Evolutionary conservation across 1,139 yeast species (phyloP), one percentile per base, ranked within the genome.

Genomic region (Candida tunisiensis): DNA sequence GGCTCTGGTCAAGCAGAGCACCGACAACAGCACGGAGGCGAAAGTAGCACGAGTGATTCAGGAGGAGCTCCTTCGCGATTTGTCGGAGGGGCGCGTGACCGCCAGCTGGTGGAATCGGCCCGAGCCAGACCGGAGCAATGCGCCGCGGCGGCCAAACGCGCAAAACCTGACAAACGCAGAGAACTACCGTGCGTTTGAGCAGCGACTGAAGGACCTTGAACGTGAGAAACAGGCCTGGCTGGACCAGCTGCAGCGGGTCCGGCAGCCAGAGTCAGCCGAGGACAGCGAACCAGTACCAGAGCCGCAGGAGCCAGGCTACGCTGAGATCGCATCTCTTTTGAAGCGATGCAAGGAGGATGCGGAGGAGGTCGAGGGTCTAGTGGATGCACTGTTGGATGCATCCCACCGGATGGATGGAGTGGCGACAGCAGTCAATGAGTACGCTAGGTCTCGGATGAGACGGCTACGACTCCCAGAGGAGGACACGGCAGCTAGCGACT

Each of bases 21-120:
- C n/a, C n/a, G n/a, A n/a, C n/a, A n/a, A n/a, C n/a, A n/a, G n/a
- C n/a, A n/a, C n/a, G n/a, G n/a, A n/a, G n/a, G n/a, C n/a, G n/a
- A n/a, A n/a, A n/a, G n/a, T 47, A 21, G 78, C 85, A 8, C 64
- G 69, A 33, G 69, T 69, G 3, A 69, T 78, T 22, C 65, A 71
- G 41, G 78, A 74, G 31, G 83, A 74, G 40, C 44, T 75, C 8
- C 50, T 74, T 6, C 52, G 62, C 20, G 82, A 71, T 39, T 49
- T 77, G 31, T 54, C 60, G 15, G 65, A 68, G 21, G 79, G 80
- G 9, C 59, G 59, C 29, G 57, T 77, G 11, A 55, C 66, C 21
- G 65, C 74, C 5, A 69, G 77, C 41, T 78, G 91, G 91, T 72
- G 74, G 59, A 57, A 56, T 30, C 47, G 61, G 4, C 42, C 41